Percentiles rank a stretch among this genome's conserved stretches.
Conservation (phyloP, 345 rosid genomes). For the Brassica incana region DNA sequence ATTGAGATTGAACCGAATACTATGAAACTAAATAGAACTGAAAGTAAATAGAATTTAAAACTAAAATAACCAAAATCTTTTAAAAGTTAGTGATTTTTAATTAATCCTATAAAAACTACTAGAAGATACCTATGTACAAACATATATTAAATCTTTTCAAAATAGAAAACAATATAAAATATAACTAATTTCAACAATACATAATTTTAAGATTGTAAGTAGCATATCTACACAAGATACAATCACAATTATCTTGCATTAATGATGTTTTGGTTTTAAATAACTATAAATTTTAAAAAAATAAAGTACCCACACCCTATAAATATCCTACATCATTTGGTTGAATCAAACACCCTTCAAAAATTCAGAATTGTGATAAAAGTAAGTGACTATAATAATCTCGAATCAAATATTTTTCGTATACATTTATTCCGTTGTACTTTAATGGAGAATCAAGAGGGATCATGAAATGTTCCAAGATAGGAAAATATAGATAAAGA, state of each 20-base stretch:
- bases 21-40: too few relatives aligned
- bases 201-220: background rate
- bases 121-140: too few relatives aligned
- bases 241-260: background rate
- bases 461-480: background rate
- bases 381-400: too few relatives aligned
- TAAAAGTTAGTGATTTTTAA: too few relatives aligned
- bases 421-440: background rate
- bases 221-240: background rate
- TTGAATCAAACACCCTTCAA: too few relatives aligned
- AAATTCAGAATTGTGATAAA: too few relatives aligned
- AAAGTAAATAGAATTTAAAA: too few relatives aligned
- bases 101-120: too few relatives aligned
- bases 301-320: background rate
- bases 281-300: background rate
- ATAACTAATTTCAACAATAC: background rate
- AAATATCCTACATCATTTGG: background rate
- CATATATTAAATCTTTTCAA: too few relatives aligned
- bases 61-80: too few relatives aligned
- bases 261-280: background rate
- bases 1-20: too few relatives aligned
- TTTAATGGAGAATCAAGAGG: background rate
- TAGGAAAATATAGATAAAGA: slow-evolving; percentile 4
- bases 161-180: background rate
- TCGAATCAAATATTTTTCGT: too few relatives aligned